These are phyloP conservation scores for Jacaranda copaia DNA, from an alignment of 257 asterid species.

Conservation along the genomic window DNA sequence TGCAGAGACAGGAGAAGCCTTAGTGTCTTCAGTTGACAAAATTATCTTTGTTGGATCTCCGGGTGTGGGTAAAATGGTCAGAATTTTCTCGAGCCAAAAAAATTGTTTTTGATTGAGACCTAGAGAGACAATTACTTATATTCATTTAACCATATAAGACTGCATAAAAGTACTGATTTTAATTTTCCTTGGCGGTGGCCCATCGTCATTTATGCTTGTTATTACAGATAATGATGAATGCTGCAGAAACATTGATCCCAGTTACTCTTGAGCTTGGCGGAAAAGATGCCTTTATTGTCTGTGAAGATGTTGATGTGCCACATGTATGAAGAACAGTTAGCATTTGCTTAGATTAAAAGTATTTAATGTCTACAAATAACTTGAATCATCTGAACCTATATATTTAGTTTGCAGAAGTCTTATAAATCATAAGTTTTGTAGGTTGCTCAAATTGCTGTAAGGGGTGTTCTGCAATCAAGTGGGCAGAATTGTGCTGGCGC, in stretches of 20 bases:
- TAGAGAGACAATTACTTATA: neutral
- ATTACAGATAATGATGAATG: slow-evolving; percentile 89
- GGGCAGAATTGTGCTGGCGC: slow-evolving; percentile 99
- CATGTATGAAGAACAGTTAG: slow-evolving; percentile 63
- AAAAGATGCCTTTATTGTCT: slow-evolving; percentile 96
- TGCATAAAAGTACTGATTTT: slow-evolving; percentile 24
- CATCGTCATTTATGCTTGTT: slow-evolving; percentile 23
- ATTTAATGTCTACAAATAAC: slow-evolving; percentile 10
- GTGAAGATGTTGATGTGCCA: slow-evolving; percentile 90
- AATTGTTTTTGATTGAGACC: too few species aligned
- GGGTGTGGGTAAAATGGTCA: slow-evolving; percentile 93
- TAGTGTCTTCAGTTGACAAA: slow-evolving; percentile 92
- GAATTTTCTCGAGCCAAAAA: slow-evolving; percentile 27
- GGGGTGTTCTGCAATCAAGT: slow-evolving; percentile 95
- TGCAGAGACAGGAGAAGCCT: slow-evolving; percentile 99
- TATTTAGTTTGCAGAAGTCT: slow-evolving; percentile 18
- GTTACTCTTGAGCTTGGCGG: slow-evolving; percentile 99
- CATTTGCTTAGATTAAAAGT: slow-evolving; percentile 33
- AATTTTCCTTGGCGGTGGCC: slow-evolving; percentile 4
- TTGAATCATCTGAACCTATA: slow-evolving; percentile 17
- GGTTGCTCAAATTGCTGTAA: slow-evolving; percentile 98
- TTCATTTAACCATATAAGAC: slow-evolving; percentile 20
- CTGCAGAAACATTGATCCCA: slow-evolving; percentile 87
- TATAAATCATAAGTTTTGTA: slow-evolving; percentile 42
- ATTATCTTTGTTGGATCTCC: slow-evolving; percentile 98